These are phyloP conservation scores for Paxillus involutus DNA, from an alignment of 768 basidiomycete genomes.

Conservation along the genomic window DNA sequence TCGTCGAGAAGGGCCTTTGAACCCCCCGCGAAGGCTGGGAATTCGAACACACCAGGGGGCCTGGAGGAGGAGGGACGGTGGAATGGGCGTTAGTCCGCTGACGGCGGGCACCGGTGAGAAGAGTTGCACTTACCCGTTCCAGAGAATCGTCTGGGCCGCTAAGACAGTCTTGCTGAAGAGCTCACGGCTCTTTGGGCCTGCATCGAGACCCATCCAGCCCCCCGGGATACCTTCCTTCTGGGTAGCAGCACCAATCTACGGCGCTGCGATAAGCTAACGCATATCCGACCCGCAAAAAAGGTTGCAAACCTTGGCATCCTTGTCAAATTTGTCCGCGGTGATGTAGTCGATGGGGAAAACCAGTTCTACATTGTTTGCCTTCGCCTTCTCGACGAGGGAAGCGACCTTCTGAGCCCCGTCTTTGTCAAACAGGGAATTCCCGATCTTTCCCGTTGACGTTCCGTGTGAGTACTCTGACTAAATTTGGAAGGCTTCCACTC, in stretches of 20 bases:
- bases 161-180: slow-evolving; percentile 79
- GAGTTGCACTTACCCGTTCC: slow-evolving; percentile 72
- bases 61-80: slow-evolving; percentile 39
- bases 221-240: slow-evolving; percentile 86
- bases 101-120: background rate
- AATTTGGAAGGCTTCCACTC: slow-evolving; percentile 19
- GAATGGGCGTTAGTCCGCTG: background rate
- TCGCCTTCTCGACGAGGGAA: slow-evolving; percentile 86
- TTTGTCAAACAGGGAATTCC: slow-evolving; percentile 90
- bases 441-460: slow-evolving; percentile 54
- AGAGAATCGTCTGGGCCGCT: slow-evolving; percentile 92
- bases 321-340: slow-evolving; percentile 93
- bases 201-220: slow-evolving; percentile 95
- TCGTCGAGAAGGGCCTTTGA: slow-evolving; percentile 84
- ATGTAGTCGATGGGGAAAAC: slow-evolving; percentile 96
- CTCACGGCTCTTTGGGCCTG: slow-evolving; percentile 79
- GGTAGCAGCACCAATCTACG: slow-evolving; percentile 72
- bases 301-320: slow-evolving; percentile 72
- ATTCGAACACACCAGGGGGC: slow-evolving; percentile 97
- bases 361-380: slow-evolving; percentile 86
- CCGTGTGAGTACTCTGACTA: background rate
- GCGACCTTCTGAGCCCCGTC: slow-evolving; percentile 86
- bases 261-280: background rate
- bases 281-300: background rate
- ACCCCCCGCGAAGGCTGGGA: slow-evolving; percentile 85